phyloP scores from a whole-genome alignment of 306 rosid species.

The Elaeagnus macrophylla region DNA sequence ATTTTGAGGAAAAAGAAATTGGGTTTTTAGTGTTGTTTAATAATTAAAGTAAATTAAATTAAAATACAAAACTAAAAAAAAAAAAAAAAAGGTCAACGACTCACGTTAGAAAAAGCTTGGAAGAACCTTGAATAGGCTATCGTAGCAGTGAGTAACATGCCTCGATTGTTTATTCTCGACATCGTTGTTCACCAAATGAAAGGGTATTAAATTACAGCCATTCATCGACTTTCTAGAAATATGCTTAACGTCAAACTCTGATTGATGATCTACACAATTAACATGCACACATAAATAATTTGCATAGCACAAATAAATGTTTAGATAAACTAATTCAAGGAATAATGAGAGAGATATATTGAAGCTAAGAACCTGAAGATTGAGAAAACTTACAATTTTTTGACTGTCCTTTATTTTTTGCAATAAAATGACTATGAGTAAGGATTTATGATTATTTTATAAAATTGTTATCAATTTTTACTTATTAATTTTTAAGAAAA shows the following conservation, averaged over 20 bases:
- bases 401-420: too few species aligned
- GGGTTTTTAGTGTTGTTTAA: too few species aligned
- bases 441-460: too few species aligned
- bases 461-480: too few species aligned
- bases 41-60: too few species aligned
- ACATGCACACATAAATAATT: too few species aligned
- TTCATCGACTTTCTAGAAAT: constrained; percentile 54
- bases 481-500: too few species aligned
- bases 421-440: too few species aligned
- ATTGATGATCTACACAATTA: constrained; percentile 32
- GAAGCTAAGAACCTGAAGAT: constrained; percentile 15
- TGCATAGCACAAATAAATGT: constrained; percentile 1
- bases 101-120: constrained; percentile 51
- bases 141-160: constrained; percentile 63
- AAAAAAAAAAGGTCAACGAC: constrained; percentile 9
- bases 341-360: constrained; percentile 1
- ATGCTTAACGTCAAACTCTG: constrained; percentile 32
- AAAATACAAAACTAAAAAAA: not conserved
- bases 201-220: constrained; percentile 78
- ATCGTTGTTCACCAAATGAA: constrained; percentile 22
- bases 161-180: constrained; percentile 9
- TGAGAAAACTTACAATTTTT: too few species aligned
- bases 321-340: not conserved
- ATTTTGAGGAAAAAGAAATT: too few species aligned
- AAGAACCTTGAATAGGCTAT: constrained; percentile 50